Conservation (phyloP, 1,284 basidiomycete species). For the Rhodofomes roseus region DNA sequence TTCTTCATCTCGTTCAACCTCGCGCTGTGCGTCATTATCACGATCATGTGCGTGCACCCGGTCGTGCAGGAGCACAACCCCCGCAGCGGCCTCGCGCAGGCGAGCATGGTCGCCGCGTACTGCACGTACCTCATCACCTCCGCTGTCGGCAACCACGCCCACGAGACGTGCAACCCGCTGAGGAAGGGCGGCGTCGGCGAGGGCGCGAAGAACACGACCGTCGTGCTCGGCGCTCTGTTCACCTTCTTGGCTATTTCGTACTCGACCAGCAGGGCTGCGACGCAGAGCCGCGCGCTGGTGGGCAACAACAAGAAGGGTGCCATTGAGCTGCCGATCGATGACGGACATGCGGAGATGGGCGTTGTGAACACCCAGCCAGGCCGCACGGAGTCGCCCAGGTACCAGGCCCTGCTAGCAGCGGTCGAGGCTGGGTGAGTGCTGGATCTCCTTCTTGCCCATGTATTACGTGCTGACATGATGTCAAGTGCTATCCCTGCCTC, state of each 20-base stretch:
- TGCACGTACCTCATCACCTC: conserved; percentile 96
- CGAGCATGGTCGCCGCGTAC: conserved; percentile 95
- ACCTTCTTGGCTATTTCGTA: conserved; percentile 99
- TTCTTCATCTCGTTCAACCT: conserved; percentile 98
- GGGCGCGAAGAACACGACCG: conserved; percentile 82
- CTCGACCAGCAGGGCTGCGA: conserved; percentile 94
- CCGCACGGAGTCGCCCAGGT: conserved; percentile 84
- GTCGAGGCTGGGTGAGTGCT: conserved; percentile 85
- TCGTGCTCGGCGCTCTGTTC: conserved; percentile 90
- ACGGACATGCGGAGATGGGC: conserved; percentile 62
- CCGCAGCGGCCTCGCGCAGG: conserved; percentile 92
- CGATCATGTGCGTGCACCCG: conserved; percentile 82
- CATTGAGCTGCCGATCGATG: conserved; percentile 59
- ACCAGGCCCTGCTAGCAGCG: conserved; percentile 93
- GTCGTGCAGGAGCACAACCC: conserved; percentile 92
- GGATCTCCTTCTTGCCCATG: not conserved
- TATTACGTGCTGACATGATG: not conserved
- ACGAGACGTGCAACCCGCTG: conserved; percentile 88
- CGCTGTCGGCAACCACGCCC: conserved; percentile 90
- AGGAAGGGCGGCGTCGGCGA: conserved; percentile 49
- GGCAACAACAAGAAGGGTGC: conserved; percentile 62
- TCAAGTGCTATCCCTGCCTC: conserved; percentile 87
- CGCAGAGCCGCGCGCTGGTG: conserved; percentile 87
- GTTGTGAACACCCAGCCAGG: conserved; percentile 85
- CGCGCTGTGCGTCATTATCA: conserved; percentile 76